A percentile compares a stretch with the other conserved stretches of the same genome.
Evolutionary conservation across 2,329 filamentous ascomycete genomes (phyloP).

Genomic region (Colletotrichum cereale): DNA sequence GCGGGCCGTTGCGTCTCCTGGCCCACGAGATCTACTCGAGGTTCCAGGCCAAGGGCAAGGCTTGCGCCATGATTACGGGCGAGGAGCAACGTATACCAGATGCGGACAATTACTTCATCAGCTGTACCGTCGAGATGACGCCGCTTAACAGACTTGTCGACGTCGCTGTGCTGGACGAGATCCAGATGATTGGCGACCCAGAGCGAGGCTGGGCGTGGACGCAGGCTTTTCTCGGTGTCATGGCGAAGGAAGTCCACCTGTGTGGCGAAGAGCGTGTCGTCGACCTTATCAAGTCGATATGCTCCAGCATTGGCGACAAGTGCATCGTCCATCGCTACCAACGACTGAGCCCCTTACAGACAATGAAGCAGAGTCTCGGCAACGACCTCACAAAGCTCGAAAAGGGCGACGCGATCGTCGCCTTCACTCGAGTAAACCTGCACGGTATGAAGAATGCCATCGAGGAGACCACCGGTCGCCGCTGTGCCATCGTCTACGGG

Average conservation of each 20-base stretch:
- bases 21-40: slow-evolving; percentile 97
- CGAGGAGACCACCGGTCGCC: slow-evolving; percentile 79
- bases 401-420: slow-evolving; percentile 92
- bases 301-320: slow-evolving; percentile 83
- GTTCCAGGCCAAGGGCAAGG: slow-evolving; percentile 80
- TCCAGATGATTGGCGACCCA: slow-evolving; percentile 90
- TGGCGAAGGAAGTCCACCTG: slow-evolving; percentile 90
- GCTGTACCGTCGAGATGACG: slow-evolving; percentile 94
- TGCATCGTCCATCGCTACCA: slow-evolving; percentile 86
- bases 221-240: slow-evolving; percentile 86
- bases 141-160: slow-evolving; percentile 73
- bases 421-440: slow-evolving; percentile 85
- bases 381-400: slow-evolving; percentile 75
- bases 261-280: slow-evolving; percentile 91
- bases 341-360: slow-evolving; percentile 81
- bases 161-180: slow-evolving; percentile 97
- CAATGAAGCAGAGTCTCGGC: slow-evolving; percentile 72
- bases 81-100: slow-evolving; percentile 84
- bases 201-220: slow-evolving; percentile 96
- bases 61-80: slow-evolving; percentile 87
- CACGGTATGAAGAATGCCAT: slow-evolving; percentile 84
- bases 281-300: slow-evolving; percentile 81
- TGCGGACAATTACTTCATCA: slow-evolving; percentile 72
- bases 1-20: slow-evolving; percentile 87
- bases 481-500: slow-evolving; percentile 94